Evolutionary conservation across 2,329 filamentous ascomycete species (phyloP).

Genomic region (Scedosporium minutisporum): DNA sequence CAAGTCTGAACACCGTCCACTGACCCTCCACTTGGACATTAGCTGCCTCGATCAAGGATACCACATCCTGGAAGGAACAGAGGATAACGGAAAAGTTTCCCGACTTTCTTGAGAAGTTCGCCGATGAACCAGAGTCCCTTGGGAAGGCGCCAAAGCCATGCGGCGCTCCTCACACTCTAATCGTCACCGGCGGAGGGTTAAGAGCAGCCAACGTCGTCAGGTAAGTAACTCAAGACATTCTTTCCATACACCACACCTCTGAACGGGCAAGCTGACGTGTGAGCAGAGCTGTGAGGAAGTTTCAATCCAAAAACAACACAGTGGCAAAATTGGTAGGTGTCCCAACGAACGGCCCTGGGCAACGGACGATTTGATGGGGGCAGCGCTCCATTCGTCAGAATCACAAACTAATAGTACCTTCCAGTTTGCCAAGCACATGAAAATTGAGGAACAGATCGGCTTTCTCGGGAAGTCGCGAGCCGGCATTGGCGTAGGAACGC

Average conservation of each 20-base stretch:
- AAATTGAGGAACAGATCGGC: constrained; percentile 74
- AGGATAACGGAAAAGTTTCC: constrained; percentile 44
- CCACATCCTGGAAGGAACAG: constrained; percentile 59
- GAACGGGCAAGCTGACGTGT: background rate
- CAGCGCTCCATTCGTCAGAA: too few relatives aligned
- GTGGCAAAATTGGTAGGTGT: constrained; percentile 66
- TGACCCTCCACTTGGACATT: background rate
- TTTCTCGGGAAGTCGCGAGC: constrained; percentile 63
- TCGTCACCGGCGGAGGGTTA: constrained; percentile 77
- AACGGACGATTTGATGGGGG: too few relatives aligned
- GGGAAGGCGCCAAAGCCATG: constrained; percentile 56
- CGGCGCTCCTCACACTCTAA: constrained; percentile 73
- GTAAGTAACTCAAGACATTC: constrained; percentile 27
- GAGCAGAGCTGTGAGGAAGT: constrained; percentile 59
- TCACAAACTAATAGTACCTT: constrained; percentile 7
- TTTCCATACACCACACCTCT: background rate
- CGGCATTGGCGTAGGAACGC: constrained; percentile 85
- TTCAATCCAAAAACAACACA: constrained; percentile 66
- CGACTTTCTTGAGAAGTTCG: constrained; percentile 59
- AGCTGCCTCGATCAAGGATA: constrained; percentile 72
- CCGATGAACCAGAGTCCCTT: constrained; percentile 48
- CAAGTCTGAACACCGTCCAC: background rate
- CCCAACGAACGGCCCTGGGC: background rate
- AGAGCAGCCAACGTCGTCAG: constrained; percentile 77
- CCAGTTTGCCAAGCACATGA: constrained; percentile 93